These are phyloP conservation scores for Rhododendron ovatum DNA, from an alignment of 148 eudicot species.

Conservation along the genomic window DNA sequence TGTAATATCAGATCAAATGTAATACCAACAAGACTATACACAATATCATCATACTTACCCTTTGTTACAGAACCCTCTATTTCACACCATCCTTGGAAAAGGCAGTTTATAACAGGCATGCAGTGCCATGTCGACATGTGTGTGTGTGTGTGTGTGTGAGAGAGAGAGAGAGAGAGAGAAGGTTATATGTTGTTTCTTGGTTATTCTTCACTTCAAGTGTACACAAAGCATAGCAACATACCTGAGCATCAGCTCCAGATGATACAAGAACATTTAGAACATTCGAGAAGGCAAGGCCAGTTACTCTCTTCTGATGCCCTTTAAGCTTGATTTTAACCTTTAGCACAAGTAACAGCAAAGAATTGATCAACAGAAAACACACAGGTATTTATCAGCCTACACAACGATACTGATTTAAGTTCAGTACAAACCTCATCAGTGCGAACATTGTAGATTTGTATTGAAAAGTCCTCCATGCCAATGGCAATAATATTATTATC, in stretches of 20 bases:
- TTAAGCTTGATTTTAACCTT: slow-evolving; percentile 49
- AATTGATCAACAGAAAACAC: not conserved
- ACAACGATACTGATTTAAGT: not conserved
- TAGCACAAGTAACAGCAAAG: slow-evolving; percentile 1
- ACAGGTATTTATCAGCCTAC: not conserved
- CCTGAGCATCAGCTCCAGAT: slow-evolving; percentile 76
- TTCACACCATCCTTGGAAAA: not conserved
- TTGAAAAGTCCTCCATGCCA: slow-evolving; percentile 89
- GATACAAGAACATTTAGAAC: slow-evolving; percentile 55
- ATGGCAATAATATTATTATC: slow-evolving; percentile 92
- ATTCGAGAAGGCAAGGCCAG: slow-evolving; percentile 66
- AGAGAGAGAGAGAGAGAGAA: not conserved
- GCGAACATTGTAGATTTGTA: slow-evolving; percentile 86
- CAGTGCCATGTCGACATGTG: not conserved
- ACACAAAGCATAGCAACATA: slow-evolving; percentile 4
- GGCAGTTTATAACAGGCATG: not conserved
- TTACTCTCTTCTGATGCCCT: slow-evolving; percentile 63
- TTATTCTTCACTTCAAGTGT: not conserved
- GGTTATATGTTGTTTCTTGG: not conserved
- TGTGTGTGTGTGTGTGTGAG: not conserved
- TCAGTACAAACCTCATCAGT: slow-evolving; percentile 57
- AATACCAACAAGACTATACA: not conserved
- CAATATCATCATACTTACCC: not conserved
- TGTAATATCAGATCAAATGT: not conserved
- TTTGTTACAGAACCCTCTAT: not conserved